Percentiles rank a stretch among this genome's conserved stretches.
These are phyloP conservation scores for Garcileccinum viscosum DNA, from an alignment of 1,284 basidiomycete species.

Conservation along the genomic window DNA sequence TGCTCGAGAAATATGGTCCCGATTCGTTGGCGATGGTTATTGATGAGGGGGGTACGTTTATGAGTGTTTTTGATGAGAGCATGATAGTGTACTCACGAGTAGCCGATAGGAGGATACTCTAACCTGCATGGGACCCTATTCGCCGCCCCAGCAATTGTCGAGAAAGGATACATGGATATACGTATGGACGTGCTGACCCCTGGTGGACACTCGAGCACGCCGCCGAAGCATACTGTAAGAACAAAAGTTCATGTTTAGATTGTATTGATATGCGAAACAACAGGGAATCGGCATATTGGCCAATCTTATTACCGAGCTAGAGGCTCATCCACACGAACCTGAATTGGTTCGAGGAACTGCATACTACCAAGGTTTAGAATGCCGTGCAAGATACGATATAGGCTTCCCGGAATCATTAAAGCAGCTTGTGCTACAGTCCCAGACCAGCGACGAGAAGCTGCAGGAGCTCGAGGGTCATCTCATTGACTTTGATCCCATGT, in stretches of 20 bases:
- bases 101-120: constrained; percentile 40
- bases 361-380: constrained; percentile 34
- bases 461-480: constrained; percentile 40
- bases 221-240: constrained; percentile 60
- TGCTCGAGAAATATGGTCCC: constrained; percentile 57
- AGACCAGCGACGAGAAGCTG: constrained; percentile 34
- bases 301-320: constrained; percentile 56
- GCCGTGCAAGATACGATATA: constrained; percentile 30
- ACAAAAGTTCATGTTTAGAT: not conserved
- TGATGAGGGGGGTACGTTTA: constrained; percentile 49
- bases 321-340: constrained; percentile 51
- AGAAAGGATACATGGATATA: constrained; percentile 72
- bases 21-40: constrained; percentile 63
- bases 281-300: constrained; percentile 65
- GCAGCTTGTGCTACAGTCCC: constrained; percentile 37
- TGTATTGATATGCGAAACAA: not conserved
- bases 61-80: not conserved
- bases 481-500: constrained; percentile 34
- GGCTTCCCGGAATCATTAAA: constrained; percentile 38
- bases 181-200: constrained; percentile 59
- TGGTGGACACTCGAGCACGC: constrained; percentile 73
- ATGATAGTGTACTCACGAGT: not conserved
- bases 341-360: constrained; percentile 41
- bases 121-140: constrained; percentile 47
- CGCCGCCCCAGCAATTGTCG: constrained; percentile 59